Percentiles rank a stretch among this genome's conserved stretches.
phyloP scores from a whole-genome alignment of 176 grass and related monocot genomes.

The Ensete ventricosum region DNA sequence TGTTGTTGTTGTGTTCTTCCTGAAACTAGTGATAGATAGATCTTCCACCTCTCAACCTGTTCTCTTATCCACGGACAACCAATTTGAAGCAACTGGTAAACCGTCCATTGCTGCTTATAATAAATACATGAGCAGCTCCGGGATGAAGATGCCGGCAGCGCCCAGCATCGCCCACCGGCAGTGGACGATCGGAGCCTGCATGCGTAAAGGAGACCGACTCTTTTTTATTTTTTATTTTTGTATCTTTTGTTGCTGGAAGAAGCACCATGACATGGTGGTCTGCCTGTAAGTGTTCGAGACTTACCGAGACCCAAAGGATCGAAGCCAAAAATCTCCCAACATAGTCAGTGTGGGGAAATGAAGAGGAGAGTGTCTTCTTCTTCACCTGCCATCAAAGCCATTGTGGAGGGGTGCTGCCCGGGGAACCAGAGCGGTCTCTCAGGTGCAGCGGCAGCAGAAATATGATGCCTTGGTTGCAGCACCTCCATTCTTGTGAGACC shows the following conservation, averaged over 20 bases:
- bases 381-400: slow-evolving; percentile 93
- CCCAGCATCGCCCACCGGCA: slow-evolving; percentile 99
- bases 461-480: slow-evolving; percentile 45
- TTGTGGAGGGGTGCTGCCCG: slow-evolving; percentile 89
- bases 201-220: too few species aligned
- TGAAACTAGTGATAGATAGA: too few species aligned
- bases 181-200: slow-evolving; percentile 96
- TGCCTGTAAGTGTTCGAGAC: neutral
- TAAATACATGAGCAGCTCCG: slow-evolving; percentile 39
- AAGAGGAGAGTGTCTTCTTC: slow-evolving; percentile 3
- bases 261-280: neutral
- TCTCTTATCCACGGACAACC: neutral
- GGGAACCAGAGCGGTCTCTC: slow-evolving; percentile 96
- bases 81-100: neutral
- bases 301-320: slow-evolving; percentile 88
- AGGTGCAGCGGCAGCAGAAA: slow-evolving; percentile 37
- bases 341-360: neutral
- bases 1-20: too few species aligned
- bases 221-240: too few species aligned
- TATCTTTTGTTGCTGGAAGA: neutral
- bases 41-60: too few species aligned
- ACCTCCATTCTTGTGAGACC: slow-evolving; percentile 28
- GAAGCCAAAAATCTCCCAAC: slow-evolving; percentile 52
- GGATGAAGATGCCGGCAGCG: slow-evolving; percentile 98
- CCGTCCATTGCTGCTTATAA: neutral